phyloP scores from a whole-genome alignment of 2,329 filamentous ascomycete genomes.

The Dactylellina sp. region DNA sequence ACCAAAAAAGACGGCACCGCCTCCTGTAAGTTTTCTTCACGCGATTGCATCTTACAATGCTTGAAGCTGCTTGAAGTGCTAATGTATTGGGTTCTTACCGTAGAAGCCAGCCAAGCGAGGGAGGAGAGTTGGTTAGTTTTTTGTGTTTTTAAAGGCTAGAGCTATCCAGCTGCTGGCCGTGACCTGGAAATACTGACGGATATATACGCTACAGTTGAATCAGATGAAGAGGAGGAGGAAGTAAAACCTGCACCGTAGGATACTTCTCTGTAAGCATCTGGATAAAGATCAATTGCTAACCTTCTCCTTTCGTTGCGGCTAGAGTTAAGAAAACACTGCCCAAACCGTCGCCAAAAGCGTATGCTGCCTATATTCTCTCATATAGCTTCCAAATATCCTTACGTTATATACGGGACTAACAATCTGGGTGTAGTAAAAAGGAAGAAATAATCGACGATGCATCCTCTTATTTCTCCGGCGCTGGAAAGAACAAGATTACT shows the following conservation, averaged over 20 bases:
- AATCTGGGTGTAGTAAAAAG: conserved; percentile 63
- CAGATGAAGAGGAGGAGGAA: conserved; percentile 64
- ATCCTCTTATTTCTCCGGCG: conserved; percentile 73
- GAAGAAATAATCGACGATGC: conserved; percentile 68
- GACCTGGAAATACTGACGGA: conserved; percentile 10
- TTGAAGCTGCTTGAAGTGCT: background rate
- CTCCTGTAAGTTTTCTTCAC: conserved; percentile 50
- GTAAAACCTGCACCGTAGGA: conserved; percentile 51
- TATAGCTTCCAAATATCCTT: background rate
- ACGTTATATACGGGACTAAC: conserved; percentile 2
- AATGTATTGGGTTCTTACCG: background rate
- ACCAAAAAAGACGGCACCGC: conserved; percentile 48
- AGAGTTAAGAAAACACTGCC: conserved; percentile 65
- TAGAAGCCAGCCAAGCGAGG: conserved; percentile 40
- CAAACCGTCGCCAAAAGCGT: conserved; percentile 47
- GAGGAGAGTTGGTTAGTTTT: conserved; percentile 45
- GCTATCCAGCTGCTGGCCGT: background rate
- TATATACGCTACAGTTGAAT: conserved; percentile 59
- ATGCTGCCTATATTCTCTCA: conserved; percentile 4
- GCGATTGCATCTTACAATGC: background rate
- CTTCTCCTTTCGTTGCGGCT: too few species aligned
- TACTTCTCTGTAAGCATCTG: background rate
- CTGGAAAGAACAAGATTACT: conserved; percentile 69
- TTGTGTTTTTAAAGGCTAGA: background rate
- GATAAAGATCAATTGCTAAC: conserved; percentile 15